These are phyloP conservation scores for Solanum ossicruentum DNA, from an alignment of 257 asterid genomes.

Conservation along the genomic window DNA sequence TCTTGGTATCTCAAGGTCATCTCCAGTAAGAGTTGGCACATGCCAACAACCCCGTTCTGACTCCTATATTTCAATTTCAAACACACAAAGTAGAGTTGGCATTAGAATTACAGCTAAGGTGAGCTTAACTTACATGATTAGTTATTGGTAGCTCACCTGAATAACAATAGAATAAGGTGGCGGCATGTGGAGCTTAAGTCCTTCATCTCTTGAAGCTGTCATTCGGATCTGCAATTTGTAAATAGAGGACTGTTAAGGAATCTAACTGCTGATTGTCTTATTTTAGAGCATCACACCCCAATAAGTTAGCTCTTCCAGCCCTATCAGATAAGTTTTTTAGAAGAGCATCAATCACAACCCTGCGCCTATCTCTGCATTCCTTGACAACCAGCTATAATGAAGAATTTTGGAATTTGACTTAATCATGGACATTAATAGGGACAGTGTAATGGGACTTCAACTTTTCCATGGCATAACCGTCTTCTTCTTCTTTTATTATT, in stretches of 20 bases:
- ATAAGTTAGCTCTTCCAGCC: neutral
- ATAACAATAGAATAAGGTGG: slow-evolving; percentile 81
- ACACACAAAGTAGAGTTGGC: neutral
- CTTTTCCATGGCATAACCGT: neutral
- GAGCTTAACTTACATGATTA: neutral
- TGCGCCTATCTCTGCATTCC: neutral
- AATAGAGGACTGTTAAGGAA: neutral
- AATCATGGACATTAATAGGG: neutral
- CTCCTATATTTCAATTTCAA: slow-evolving; percentile 37
- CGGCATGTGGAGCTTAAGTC: slow-evolving; percentile 62
- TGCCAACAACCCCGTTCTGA: slow-evolving; percentile 83
- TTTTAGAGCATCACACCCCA: neutral
- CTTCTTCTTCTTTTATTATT: neutral
- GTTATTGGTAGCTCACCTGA: slow-evolving; percentile 35
- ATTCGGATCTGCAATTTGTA: slow-evolving; percentile 45
- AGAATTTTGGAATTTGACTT: neutral
- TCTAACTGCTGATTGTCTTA: neutral
- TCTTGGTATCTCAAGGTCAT: slow-evolving; percentile 69
- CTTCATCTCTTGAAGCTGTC: slow-evolving; percentile 26
- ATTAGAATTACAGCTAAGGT: neutral
- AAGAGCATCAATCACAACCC: neutral
- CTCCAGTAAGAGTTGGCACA: slow-evolving; percentile 65
- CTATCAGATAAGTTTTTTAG: neutral
- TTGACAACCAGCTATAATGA: neutral
- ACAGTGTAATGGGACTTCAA: neutral